Conservation (phyloP, 768 basidiomycete genomes). For the Exsudoporus frostii region DNA sequence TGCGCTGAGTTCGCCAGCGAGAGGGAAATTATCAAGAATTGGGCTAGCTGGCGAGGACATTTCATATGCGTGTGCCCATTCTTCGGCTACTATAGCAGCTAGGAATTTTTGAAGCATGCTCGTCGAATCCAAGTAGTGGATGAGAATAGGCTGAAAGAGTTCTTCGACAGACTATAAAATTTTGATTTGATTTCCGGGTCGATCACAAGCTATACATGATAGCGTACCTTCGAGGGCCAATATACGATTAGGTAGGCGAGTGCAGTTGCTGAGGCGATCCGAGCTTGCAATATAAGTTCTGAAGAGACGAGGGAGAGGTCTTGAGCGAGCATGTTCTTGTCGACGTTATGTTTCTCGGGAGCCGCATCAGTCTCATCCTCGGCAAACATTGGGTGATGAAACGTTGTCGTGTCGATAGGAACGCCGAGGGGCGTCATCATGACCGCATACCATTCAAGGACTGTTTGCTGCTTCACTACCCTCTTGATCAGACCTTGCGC, state of each 20-base stretch:
- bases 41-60: slow-evolving; percentile 31
- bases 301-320: slow-evolving; percentile 79
- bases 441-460: slow-evolving; percentile 82
- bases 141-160: slow-evolving; percentile 71
- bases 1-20: slow-evolving; percentile 66
- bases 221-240: slow-evolving; percentile 60
- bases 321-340: slow-evolving; percentile 92
- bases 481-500: slow-evolving; percentile 48
- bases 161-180: slow-evolving; percentile 47
- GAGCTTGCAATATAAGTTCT: slow-evolving; percentile 75
- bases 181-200: background rate
- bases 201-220: background rate
- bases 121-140: slow-evolving; percentile 78
- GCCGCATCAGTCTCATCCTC: slow-evolving; percentile 41
- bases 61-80: slow-evolving; percentile 77
- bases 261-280: slow-evolving; percentile 75
- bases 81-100: slow-evolving; percentile 81
- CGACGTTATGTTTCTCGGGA: slow-evolving; percentile 84
- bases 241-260: slow-evolving; percentile 64
- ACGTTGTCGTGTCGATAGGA: slow-evolving; percentile 64
- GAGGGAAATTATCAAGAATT: slow-evolving; percentile 52
- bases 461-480: slow-evolving; percentile 53
- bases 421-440: slow-evolving; percentile 89
- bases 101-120: slow-evolving; percentile 92
- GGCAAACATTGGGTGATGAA: slow-evolving; percentile 60